Evolutionary conservation across 164 flowering plant species (phyloP), one percentile per base, ranked within the genome.

Genomic region (Dillenia turbinata): DNA sequence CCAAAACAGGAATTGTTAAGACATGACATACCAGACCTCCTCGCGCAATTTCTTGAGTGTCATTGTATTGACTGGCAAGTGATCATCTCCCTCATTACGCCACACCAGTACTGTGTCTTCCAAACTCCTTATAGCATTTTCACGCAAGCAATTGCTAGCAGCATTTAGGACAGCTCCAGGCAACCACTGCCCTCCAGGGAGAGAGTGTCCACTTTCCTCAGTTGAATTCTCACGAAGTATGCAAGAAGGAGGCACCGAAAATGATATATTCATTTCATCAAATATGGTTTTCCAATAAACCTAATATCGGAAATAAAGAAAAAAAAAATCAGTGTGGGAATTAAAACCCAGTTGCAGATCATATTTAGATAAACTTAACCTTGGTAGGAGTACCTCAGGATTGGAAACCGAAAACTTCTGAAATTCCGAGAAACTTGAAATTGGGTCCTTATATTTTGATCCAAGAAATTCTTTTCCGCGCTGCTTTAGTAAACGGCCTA

Each of bases 101-200:
- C 96, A 91, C 47, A 81, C 63, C 44, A 94, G 60, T 55, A 73
- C 73, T 44, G 65, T 64, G 73, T 86, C 93, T 70, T 79, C 71
- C 68, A 64, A 51, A 63, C 50, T 74, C 72, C 84, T 87, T 71
- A 79, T 77, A 40, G 44, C 33, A 71, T 78, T 84, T 60, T 79
- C 19, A 63, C 61, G 70, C 79, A 94, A 77, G 72, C 99, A 91
- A 75, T 79, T 79, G 56, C 73, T 68, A 60, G 97, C 95, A 47
- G 92, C 82, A 78, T 94, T 94, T 10, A 83, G 22, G 73, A 57
- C 62, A 56, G 94, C 93, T 57, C 90, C 90, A 2, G 93, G 93
- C 64, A 94, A 83, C 99, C 99, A 94, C 70, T 78, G 86, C 48
- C 99, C 99, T 44, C 96, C 96, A 17, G 93, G 97, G 63, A 68